These are phyloP conservation scores for Zygosaccharomyces kombuchaensis DNA, from an alignment of 805 yeast species.

Conservation along the genomic window DNA sequence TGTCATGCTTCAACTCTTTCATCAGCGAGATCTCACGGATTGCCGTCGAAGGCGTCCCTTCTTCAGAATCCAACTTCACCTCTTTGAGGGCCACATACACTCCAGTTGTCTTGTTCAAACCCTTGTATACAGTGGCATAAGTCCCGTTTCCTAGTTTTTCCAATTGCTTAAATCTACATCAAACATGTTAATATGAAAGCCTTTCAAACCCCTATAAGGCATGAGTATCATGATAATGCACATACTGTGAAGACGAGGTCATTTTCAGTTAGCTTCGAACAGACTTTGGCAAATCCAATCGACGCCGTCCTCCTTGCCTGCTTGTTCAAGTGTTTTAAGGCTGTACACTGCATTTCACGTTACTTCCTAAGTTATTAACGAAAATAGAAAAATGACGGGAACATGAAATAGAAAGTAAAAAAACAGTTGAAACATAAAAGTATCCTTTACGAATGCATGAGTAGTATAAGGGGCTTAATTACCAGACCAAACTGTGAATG, in stretches of 20 bases:
- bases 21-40: slow-evolving; percentile 91
- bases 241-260: slow-evolving; percentile 32
- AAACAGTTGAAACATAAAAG: background rate
- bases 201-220: background rate
- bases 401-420: slow-evolving; percentile 2
- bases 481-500: too few relatives aligned
- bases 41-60: slow-evolving; percentile 98
- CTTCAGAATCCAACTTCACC: slow-evolving; percentile 93
- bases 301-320: background rate
- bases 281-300: background rate
- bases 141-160: slow-evolving; percentile 57
- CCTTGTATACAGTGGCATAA: slow-evolving; percentile 96
- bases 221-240: background rate
- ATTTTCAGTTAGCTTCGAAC: slow-evolving; percentile 6
- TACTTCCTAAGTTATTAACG: slow-evolving; percentile 1
- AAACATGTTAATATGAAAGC: slow-evolving; percentile 7
- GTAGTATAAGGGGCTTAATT: background rate
- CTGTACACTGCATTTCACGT: slow-evolving; percentile 1
- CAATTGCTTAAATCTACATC: slow-evolving; percentile 34
- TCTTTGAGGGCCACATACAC: slow-evolving; percentile 94
- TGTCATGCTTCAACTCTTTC: slow-evolving; percentile 90
- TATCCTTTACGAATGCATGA: too few relatives aligned
- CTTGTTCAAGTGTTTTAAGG: slow-evolving; percentile 1
- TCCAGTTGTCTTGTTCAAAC: slow-evolving; percentile 85
- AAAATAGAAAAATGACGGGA: slow-evolving; percentile 2